Evolutionary conservation across 495 filamentous ascomycete genomes (phyloP), one percentile per base, ranked within the genome.

Genomic region (Astrothelium macrocarpum): DNA sequence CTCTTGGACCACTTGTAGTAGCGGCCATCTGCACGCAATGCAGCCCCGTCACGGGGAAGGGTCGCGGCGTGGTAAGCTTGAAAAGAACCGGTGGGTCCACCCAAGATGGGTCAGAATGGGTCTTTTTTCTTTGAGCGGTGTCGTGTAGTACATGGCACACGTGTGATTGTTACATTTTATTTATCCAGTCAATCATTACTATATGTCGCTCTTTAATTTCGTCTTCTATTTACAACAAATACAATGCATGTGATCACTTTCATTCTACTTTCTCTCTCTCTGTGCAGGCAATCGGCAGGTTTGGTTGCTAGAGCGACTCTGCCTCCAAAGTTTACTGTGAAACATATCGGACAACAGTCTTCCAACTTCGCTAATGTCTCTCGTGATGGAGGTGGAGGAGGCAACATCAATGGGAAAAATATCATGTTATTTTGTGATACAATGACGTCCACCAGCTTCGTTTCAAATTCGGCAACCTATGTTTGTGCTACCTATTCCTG

Each of bases 401-500:
- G 49, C 10, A 56, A 56, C 25, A 56, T 56, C 16, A 29, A 56
- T 20, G 49, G 49, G 9, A 56, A 28, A 26, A 56, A 56, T 29
- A 56, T 56, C 16, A n/a, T 56, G 9, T 20, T 56, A 20, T 56
- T 56, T 56, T 56, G 49, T 20, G 49, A 56, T 29, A 56, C 49
- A 2, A 28, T 56, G 20, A 28, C 49, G 16, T 16, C 49, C 23
- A 28, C 49, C 29, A 20, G 49, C 25, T 56, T 56, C 25, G 49
- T 56, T 9, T 26, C 49, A 7, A 56, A 56, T 16, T 56, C 49
- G 9, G 49, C 49, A 11, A 56, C 49, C 5, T 56, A 56, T 29
- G 49, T 56, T 18, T 20, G n/a, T 49, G 7, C 43, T 20, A n/a
- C 26, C 9, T 9, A 26, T 56, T 25, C 20, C 25, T 20, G 20